Evolutionary conservation across 2,329 filamentous ascomycete species (phyloP).

Genomic region (Fusarium sp.): DNA sequence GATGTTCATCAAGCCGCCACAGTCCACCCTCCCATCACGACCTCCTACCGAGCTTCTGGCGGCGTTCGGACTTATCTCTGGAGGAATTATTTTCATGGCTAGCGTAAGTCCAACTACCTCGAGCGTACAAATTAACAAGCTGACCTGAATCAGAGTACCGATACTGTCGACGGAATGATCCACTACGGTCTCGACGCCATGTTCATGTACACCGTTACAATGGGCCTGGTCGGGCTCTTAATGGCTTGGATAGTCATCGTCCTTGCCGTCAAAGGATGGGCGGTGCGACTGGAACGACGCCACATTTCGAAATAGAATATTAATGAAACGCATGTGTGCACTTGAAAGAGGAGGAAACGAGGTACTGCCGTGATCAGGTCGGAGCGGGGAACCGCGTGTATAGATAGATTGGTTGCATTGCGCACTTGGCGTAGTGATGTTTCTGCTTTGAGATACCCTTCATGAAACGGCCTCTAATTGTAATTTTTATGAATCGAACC

Average conservation of each 20-base stretch:
- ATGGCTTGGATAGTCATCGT: conserved; percentile 86
- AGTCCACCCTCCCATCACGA: conserved; percentile 81
- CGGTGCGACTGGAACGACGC: conserved; percentile 61
- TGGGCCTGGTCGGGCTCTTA: conserved; percentile 83
- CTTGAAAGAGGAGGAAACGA: background rate
- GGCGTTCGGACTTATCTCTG: conserved; percentile 86
- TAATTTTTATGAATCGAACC: background rate
- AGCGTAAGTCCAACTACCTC: conserved; percentile 68
- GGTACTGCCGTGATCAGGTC: background rate
- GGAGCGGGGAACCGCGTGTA: background rate
- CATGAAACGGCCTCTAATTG: conserved; percentile 27
- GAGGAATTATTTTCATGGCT: conserved; percentile 92
- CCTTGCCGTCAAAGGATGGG: conserved; percentile 91
- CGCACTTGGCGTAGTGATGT: conserved; percentile 13
- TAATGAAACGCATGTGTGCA: background rate
- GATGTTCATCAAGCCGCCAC: conserved; percentile 82
- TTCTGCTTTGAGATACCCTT: conserved; percentile 45
- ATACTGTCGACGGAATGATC: conserved; percentile 82
- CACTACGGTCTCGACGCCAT: conserved; percentile 84
- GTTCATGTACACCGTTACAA: conserved; percentile 90
- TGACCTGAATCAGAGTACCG: conserved; percentile 67
- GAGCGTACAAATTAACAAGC: background rate
- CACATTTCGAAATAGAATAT: conserved; percentile 1
- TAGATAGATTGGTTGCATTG: conserved; percentile 13
- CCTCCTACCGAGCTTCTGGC: conserved; percentile 91